Base-by-base conservation (phyloP, 78 protist species). In the Protostelium mycophagum region DNA sequence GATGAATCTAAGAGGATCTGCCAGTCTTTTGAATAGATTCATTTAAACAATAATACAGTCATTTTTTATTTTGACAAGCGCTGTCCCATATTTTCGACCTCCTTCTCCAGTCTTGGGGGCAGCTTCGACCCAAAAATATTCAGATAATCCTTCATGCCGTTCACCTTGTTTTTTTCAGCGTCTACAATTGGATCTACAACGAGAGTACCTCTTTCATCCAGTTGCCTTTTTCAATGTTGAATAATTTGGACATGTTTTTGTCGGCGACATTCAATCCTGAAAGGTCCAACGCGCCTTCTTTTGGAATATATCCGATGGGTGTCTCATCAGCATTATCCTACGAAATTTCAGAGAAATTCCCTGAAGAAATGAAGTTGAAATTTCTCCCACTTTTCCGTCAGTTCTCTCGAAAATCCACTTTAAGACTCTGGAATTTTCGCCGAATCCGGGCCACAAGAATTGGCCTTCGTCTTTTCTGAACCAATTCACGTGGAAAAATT, bases 361-460 rank as follows among this genome's bases (percentile, higher is more conserved):
- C n/a, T n/a, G n/a, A n/a, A n/a, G n/a, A n/a, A n/a, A n/a, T n/a
- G n/a, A n/a, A n/a, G n/a, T n/a, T n/a, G n/a, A n/a, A n/a, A n/a
- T n/a, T n/a, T n/a, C n/a, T n/a, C n/a, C n/a, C n/a, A n/a, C n/a
- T 38, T 91, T 89, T 84, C 83, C 91, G 38, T 91, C 91, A 84
- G 95, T 86, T 38, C 83, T 37, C 37, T 96, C 94, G 38, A 86
- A 93, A 38, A 96, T 85, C 99, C 99, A 97, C 93, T 93, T 63
- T 35, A 97, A 51, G 0, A 97, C 97, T 16, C 99, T 95, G 35
- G 91, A 83, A 86, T 97, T 97, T 31, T 97, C 97, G 37, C 96
- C 97, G 51, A 96, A 97, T 0, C 99, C 99, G 28, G 98, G 97
- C 99, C 99, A 97, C 28, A 97, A 38, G 93, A 92, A 97, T 89